phyloP scores from a whole-genome alignment of 1,284 basidiomycete genomes.

The Heterobasidion irregulare region DNA sequence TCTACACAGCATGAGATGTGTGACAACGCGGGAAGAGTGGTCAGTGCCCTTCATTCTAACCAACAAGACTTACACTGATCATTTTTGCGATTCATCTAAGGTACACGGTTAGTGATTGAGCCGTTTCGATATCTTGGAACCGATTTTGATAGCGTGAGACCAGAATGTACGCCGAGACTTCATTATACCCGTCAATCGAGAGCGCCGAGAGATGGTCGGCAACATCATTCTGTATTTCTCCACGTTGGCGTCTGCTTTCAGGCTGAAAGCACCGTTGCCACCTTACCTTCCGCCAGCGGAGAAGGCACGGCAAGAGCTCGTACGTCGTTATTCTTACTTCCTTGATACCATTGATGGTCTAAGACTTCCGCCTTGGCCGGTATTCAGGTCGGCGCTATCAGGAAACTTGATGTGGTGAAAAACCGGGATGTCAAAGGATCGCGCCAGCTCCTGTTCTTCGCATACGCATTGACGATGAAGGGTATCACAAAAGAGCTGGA shows the following conservation, averaged over 20 bases:
- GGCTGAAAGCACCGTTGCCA: slow-evolving; percentile 85
- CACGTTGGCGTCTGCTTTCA: slow-evolving; percentile 79
- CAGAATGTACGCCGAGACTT: slow-evolving; percentile 78
- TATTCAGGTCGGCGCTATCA: slow-evolving; percentile 66
- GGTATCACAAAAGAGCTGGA: slow-evolving; percentile 87
- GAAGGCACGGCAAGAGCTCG: slow-evolving; percentile 70
- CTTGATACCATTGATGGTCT: background rate
- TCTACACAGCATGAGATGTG: slow-evolving; percentile 92
- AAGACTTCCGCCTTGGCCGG: background rate
- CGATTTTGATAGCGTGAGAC: background rate
- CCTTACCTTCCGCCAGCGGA: slow-evolving; percentile 94
- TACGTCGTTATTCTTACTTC: slow-evolving; percentile 23
- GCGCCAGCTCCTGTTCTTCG: slow-evolving; percentile 85
- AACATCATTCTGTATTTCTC: slow-evolving; percentile 93
- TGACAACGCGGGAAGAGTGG: slow-evolving; percentile 92
- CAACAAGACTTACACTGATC: no score
- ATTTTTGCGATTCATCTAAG: slow-evolving; percentile 21
- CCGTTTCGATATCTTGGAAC: slow-evolving; percentile 5
- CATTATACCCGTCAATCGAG: slow-evolving; percentile 80
- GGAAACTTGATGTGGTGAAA: slow-evolving; percentile 79
- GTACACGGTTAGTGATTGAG: slow-evolving; percentile 44
- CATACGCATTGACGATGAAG: slow-evolving; percentile 89
- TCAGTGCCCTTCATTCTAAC: slow-evolving; percentile 23
- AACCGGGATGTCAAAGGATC: slow-evolving; percentile 68
- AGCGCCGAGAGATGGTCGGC: slow-evolving; percentile 88